A percentile compares a stretch with the other conserved stretches of the same genome.
phyloP scores from a whole-genome alignment of 2,329 filamentous ascomycete genomes.

The Trichophaea hybrida region DNA sequence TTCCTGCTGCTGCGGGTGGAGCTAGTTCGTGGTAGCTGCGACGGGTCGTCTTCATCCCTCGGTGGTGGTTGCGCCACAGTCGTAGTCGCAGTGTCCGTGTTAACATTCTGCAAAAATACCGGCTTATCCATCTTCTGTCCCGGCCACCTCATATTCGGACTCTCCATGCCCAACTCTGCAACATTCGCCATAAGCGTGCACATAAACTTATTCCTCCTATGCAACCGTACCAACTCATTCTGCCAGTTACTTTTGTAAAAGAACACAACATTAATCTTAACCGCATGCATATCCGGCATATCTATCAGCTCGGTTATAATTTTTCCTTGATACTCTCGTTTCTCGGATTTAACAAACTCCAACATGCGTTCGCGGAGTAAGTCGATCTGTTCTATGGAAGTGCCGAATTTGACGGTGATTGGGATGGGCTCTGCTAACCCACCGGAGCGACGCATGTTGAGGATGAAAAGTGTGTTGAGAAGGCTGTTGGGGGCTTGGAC shows the following conservation, averaged over 20 bases:
- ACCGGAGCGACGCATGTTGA: slow-evolving; percentile 84
- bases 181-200: slow-evolving; percentile 80
- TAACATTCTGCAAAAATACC: slow-evolving; percentile 44
- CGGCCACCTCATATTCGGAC: slow-evolving; percentile 58
- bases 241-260: slow-evolving; percentile 89
- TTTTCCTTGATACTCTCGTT: slow-evolving; percentile 75
- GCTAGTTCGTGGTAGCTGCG: background rate
- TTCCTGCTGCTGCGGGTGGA: slow-evolving; percentile 35
- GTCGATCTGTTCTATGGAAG: slow-evolving; percentile 68
- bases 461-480: slow-evolving; percentile 81
- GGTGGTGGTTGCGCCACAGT: background rate
- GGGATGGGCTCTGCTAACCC: slow-evolving; percentile 69
- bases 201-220: slow-evolving; percentile 86
- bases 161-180: slow-evolving; percentile 70
- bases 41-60: background rate
- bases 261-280: slow-evolving; percentile 84
- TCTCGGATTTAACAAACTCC: slow-evolving; percentile 69
- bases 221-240: slow-evolving; percentile 79
- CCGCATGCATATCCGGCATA: slow-evolving; percentile 68
- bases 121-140: slow-evolving; percentile 54
- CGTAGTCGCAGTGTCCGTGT: slow-evolving; percentile 1
- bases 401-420: slow-evolving; percentile 77
- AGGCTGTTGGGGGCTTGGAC: slow-evolving; percentile 93
- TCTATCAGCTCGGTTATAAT: slow-evolving; percentile 63
- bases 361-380: slow-evolving; percentile 63